phyloP scores from a whole-genome alignment of 805 yeast genomes.

The Wickerhamiella parazyma region DNA sequence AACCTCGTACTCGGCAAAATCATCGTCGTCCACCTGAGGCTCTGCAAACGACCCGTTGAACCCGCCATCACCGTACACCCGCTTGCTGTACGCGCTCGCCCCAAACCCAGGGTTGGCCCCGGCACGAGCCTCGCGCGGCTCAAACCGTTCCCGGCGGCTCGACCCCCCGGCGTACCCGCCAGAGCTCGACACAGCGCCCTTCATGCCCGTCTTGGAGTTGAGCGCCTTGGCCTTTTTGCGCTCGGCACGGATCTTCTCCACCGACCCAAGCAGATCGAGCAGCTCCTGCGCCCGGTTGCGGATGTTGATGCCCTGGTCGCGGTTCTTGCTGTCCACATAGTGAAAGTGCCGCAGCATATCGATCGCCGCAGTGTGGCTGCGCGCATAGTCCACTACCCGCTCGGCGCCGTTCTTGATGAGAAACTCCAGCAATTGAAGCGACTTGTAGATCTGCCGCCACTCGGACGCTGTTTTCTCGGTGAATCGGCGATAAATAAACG shows the following conservation, averaged over 20 bases:
- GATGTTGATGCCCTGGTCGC: constrained; percentile 92
- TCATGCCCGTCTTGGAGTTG: constrained; percentile 46
- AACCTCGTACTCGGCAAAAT: constrained; percentile 21
- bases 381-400: constrained; percentile 86
- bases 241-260: constrained; percentile 60
- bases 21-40: constrained; percentile 5
- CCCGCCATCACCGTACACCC: constrained; percentile 32
- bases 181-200: constrained; percentile 34
- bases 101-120: constrained; percentile 24
- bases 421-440: constrained; percentile 83
- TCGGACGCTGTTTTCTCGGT: constrained; percentile 93
- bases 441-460: constrained; percentile 96
- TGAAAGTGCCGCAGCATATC: constrained; percentile 87
- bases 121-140: constrained; percentile 8
- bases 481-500: constrained; percentile 52
- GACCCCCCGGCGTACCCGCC: constrained; percentile 23
- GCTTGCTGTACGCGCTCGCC: constrained; percentile 25
- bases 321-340: constrained; percentile 82
- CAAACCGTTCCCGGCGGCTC: constrained; percentile 22
- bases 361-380: constrained; percentile 66
- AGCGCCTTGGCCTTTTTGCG: constrained; percentile 83
- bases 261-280: constrained; percentile 59
- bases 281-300: constrained; percentile 79
- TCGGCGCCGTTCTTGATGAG: constrained; percentile 87
- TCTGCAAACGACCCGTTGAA: constrained; percentile 26